A percentile compares a stretch with the other conserved stretches of the same genome.
phyloP scores from a whole-genome alignment of 2,329 filamentous ascomycete species.

The Helotiales sp. region DNA sequence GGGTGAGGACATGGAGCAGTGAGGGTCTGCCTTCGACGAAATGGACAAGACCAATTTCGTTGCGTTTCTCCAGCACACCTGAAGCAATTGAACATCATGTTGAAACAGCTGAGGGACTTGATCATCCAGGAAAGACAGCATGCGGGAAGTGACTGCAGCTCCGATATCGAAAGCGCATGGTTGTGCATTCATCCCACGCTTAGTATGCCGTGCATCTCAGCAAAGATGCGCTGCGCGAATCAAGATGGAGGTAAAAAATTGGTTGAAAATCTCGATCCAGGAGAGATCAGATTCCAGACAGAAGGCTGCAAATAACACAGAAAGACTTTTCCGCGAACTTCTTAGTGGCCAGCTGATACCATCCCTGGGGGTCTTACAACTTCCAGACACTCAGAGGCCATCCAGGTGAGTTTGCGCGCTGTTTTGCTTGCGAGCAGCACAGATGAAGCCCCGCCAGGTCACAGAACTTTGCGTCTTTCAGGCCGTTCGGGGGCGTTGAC shows the following conservation, averaged over 20 bases:
- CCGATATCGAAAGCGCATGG: constrained; percentile 1
- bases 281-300: constrained; percentile 1
- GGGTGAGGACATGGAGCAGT: constrained; percentile 3
- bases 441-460: no score
- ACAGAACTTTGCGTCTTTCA: no score
- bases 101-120: not conserved
- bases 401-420: not conserved
- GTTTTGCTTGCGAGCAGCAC: not conserved
- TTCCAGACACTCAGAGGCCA: not conserved
- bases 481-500: no score
- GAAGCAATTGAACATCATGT: not conserved
- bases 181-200: constrained; percentile 5
- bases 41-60: not conserved
- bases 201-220: constrained; percentile 4
- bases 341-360: constrained; percentile 14
- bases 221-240: constrained; percentile 10
- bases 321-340: constrained; percentile 6
- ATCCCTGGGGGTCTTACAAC: not conserved
- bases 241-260: not conserved
- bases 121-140: not conserved
- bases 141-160: not conserved
- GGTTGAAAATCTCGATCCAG: constrained; percentile 15
- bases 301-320: not conserved
- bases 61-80: not conserved
- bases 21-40: not conserved